These are phyloP conservation scores for Starmerella powellii DNA, from an alignment of 805 yeast genomes.

Conservation along the genomic window DNA sequence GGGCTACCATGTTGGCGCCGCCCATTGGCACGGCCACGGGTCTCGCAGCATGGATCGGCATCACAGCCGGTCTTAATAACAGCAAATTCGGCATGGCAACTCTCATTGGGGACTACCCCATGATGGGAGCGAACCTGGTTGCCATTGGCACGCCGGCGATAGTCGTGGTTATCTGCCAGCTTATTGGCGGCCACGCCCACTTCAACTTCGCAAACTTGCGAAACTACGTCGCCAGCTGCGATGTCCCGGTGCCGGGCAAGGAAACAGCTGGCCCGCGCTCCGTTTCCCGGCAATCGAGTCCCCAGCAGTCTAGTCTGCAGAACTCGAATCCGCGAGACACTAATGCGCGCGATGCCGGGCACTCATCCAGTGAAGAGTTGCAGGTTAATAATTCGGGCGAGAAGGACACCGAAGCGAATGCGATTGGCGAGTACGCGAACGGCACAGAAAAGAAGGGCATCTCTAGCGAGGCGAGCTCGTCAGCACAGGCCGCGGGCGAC, in stretches of 20 bases:
- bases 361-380: no score
- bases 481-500: no score
- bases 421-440: no score
- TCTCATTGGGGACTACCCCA: slow-evolving; percentile 65
- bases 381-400: no score
- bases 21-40: slow-evolving; percentile 64
- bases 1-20: slow-evolving; percentile 68
- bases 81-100: slow-evolving; percentile 40
- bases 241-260: not conserved
- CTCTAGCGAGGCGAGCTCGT: no score
- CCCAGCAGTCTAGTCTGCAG: no score
- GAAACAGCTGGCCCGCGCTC: no score
- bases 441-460: no score
- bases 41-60: slow-evolving; percentile 50
- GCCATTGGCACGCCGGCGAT: slow-evolving; percentile 64
- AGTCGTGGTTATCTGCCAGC: slow-evolving; percentile 53
- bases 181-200: slow-evolving; percentile 52
- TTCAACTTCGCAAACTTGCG: slow-evolving; percentile 60
- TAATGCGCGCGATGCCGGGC: no score
- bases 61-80: slow-evolving; percentile 34
- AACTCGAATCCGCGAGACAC: no score
- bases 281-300: no score
- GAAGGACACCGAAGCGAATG: no score
- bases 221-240: slow-evolving; percentile 31
- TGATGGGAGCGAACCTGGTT: slow-evolving; percentile 80